These are phyloP conservation scores for Exophiala mesophila DNA, from an alignment of 2,329 filamentous ascomycete genomes.

Conservation along the genomic window DNA sequence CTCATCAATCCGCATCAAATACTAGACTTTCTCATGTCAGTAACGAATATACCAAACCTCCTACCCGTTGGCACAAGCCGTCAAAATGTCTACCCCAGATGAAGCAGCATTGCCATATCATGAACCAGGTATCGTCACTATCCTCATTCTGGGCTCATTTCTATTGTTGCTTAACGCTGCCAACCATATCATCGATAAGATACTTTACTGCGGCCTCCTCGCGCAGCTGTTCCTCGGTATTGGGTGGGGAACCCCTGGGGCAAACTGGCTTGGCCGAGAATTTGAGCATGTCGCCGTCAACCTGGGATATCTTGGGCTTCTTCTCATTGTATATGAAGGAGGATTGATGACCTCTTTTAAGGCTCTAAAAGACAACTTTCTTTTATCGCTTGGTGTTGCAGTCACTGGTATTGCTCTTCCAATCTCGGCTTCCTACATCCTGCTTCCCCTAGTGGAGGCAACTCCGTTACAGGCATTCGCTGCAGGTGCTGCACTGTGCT, in stretches of 20 bases:
- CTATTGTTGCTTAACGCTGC: slow-evolving; percentile 57
- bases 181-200: slow-evolving; percentile 53
- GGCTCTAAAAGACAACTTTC: slow-evolving; percentile 55
- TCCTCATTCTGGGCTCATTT: slow-evolving; percentile 59
- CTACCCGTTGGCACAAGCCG: no score
- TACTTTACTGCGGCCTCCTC: slow-evolving; percentile 65
- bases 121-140: slow-evolving; percentile 55
- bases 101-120: slow-evolving; percentile 49
- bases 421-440: slow-evolving; percentile 61
- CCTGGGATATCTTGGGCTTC: slow-evolving; percentile 67
- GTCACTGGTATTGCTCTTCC: slow-evolving; percentile 60
- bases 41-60: no score
- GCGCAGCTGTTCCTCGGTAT: slow-evolving; percentile 68
- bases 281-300: slow-evolving; percentile 56
- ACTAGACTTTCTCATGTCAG: no score
- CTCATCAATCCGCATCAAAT: no score
- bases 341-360: slow-evolving; percentile 54
- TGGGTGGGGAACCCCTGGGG: slow-evolving; percentile 64
- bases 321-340: slow-evolving; percentile 67
- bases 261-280: slow-evolving; percentile 51
- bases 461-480: slow-evolving; percentile 62
- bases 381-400: slow-evolving; percentile 59
- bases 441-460: slow-evolving; percentile 48
- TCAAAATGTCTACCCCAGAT: no score
- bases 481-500: slow-evolving; percentile 67